These are phyloP conservation scores for Prunus persica DNA, from an alignment of 306 rosid species.

Conservation along the genomic window Prunus_persica_NCBIv2 NC_034014.1:7319001-7319500, in stretches of 20 bases:
- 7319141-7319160: constrained; percentile 34
- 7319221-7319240: too few relatives aligned
- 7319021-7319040: background rate
- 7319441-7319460: too few relatives aligned
- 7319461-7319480: too few relatives aligned
- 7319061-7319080: background rate
- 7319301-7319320: background rate
- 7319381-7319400: too few relatives aligned
- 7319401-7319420: too few relatives aligned
- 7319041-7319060: constrained; percentile 37
- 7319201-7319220: constrained; percentile 10
- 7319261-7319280: background rate
- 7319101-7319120: constrained; percentile 21
- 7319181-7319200: constrained; percentile 14
- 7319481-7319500: too few relatives aligned
- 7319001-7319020: too few relatives aligned
- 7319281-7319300: background rate
- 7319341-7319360: background rate
- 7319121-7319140: background rate
- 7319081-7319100: constrained; percentile 28
- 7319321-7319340: background rate
- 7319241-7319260: background rate
- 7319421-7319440: too few relatives aligned
- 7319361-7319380: too few relatives aligned
- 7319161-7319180: constrained; percentile 19